Evolutionary conservation across 176 grass and related monocot genomes (phyloP).

Genomic region (Tillandsia fasciculata): DNA sequence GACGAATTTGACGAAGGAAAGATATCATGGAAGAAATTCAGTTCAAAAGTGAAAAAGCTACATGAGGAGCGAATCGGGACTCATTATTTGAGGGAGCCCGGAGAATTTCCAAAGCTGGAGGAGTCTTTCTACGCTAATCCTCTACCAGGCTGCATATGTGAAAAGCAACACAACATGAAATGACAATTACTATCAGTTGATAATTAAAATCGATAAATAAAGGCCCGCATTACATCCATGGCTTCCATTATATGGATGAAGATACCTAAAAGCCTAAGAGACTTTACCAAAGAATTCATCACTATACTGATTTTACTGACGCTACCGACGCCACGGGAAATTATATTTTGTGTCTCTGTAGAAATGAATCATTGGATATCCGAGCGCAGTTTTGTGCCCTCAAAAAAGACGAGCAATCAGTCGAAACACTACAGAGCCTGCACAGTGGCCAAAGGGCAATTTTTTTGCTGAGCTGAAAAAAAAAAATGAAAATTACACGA

Average conservation of each 20-base stretch:
- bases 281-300: no score
- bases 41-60: slow-evolving; percentile 66
- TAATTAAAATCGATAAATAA: no score
- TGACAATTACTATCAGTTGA: background rate
- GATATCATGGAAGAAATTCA: slow-evolving; percentile 71
- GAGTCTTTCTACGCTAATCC: slow-evolving; percentile 96
- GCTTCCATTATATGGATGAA: no score
- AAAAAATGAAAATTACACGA: background rate
- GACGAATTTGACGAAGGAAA: slow-evolving; percentile 80
- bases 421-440: background rate
- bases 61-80: slow-evolving; percentile 56
- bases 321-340: no score
- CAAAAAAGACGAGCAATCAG: background rate
- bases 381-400: no score
- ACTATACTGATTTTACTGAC: no score
- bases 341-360: no score
- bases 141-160: slow-evolving; percentile 84
- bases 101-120: slow-evolving; percentile 87
- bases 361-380: no score
- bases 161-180: slow-evolving; percentile 33
- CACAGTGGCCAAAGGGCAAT: background rate
- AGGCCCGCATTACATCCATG: no score
- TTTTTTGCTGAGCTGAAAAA: no score
- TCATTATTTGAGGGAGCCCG: slow-evolving; percentile 71
- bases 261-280: no score